Evolutionary conservation across 2,329 filamentous ascomycete genomes (phyloP), one percentile per base, ranked within the genome.

Genomic region (Cladosporium sp.): DNA sequence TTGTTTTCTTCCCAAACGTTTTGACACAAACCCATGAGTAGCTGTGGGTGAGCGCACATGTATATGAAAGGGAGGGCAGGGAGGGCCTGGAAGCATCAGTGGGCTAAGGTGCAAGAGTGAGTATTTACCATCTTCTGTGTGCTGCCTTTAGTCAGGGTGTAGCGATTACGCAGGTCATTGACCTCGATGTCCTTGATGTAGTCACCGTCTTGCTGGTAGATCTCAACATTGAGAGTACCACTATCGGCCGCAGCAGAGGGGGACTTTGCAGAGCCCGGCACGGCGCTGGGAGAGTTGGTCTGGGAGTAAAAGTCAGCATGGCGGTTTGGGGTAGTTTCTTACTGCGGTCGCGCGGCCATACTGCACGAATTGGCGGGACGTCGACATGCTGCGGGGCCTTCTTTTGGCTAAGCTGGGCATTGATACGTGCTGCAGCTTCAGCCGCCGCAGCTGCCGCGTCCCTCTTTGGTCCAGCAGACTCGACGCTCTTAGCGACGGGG

Each of bases 121-220:
- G 80, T 89, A 93, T 90, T 96, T 97, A 99, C 95, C 94, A 95
- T 97, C 88, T 97, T 96, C 85, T 98, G 95, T 71, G 93, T 97
- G 74, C 92, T 91, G 75, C 93, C 93, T 84, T 97, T 98, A 70
- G 94, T 99, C 82, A 99, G 86, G 78, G 93, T 90, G 80, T 99
- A 99, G 73, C 94, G 91, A 78, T 98, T 99, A 70, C 94, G 90
- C 75, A 98, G 82, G 80, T 98, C 94, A 79, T 99, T 99, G 83
- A 99, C 92, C 83, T 98, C 95, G 76, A 99, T 97, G 76, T 99
- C 95, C 80, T 96, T 95, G 81, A 99, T 98, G 78, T 91, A 98
- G 80, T 99, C 95, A 74, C 95, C 95, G 77, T 98, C 95, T 68
- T 93, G 91, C 73, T 96, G 91, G 77, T 98, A 98, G 77, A 97